Conservation (phyloP, 805 yeast species). For the Schwanniomyces occidentalis region DNA sequence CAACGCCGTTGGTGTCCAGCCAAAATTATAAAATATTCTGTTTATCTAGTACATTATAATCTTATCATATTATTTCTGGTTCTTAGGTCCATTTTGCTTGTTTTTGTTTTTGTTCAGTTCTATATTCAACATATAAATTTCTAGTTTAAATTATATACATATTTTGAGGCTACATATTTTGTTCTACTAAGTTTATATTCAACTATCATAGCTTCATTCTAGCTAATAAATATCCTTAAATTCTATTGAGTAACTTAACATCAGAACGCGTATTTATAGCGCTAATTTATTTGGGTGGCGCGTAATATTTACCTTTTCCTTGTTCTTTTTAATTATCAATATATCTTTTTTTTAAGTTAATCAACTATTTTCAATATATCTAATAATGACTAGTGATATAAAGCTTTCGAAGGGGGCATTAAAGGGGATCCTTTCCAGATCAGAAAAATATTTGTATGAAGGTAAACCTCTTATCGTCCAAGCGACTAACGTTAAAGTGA, state of each 20-base stretch:
- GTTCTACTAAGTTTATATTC: conserved; percentile 1
- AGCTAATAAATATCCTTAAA: no score
- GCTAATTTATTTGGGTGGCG: conserved; percentile 5
- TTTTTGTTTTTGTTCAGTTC: conserved; percentile 1
- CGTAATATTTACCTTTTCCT: conserved; percentile 5
- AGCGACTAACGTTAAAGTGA: conserved; percentile 34
- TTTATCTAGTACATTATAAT: not conserved
- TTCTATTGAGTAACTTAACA: no score
- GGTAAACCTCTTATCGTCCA: conserved; percentile 35
- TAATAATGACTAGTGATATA: conserved; percentile 5
- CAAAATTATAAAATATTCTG: conserved; percentile 17
- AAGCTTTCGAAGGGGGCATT: conserved; percentile 25
- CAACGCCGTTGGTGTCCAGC: conserved; percentile 36
- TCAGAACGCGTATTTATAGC: conserved; percentile 2
- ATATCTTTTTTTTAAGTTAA: no score
- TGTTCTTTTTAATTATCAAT: no score
- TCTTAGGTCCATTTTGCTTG: not conserved
- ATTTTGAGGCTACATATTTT: conserved; percentile 1
- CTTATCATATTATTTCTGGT: not conserved
- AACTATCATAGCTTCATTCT: conserved; percentile 1
- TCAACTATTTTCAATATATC: no score
- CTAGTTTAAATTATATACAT: no score
- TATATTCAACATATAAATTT: conserved; percentile 5
- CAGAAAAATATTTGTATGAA: conserved; percentile 20
- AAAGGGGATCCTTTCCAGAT: conserved; percentile 25